Percentiles rank a stretch among this genome's conserved stretches.
These are phyloP conservation scores for Inga oerstediana DNA, from an alignment of 306 rosid species.

Conservation along the genomic window DNA sequence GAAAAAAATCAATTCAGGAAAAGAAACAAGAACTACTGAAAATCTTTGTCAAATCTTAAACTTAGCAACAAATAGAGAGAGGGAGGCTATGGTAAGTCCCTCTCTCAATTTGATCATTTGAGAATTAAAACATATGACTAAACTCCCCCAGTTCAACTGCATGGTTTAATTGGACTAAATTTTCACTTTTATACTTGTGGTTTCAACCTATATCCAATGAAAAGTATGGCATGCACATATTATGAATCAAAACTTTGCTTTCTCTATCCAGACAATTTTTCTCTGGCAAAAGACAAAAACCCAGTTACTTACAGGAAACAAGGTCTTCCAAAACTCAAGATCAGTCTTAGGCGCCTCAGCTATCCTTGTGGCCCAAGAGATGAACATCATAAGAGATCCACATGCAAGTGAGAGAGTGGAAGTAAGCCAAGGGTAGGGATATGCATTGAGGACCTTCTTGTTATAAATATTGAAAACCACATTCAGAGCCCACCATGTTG, in stretches of 20 bases:
- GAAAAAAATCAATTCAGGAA: background rate
- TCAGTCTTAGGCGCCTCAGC: conserved; percentile 94
- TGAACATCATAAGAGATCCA: conserved; percentile 92
- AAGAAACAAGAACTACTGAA: background rate
- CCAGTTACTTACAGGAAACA: conserved; percentile 81
- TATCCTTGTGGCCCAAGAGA: conserved; percentile 88
- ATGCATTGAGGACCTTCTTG: conserved; percentile 97
- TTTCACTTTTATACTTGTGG: background rate
- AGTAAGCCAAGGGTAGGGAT: conserved; percentile 95
- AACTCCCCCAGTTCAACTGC: conserved; percentile 28
- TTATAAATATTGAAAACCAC: conserved; percentile 96
- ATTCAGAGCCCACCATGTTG: conserved; percentile 96
- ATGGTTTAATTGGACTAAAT: conserved; percentile 5
- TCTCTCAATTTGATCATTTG: background rate
- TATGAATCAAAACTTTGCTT: conserved; percentile 37
- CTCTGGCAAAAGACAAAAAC: conserved; percentile 52
- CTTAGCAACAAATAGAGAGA: background rate
- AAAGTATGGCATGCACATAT: conserved; percentile 3
- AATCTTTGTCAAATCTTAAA: background rate
- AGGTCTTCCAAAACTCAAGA: conserved; percentile 88
- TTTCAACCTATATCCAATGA: conserved; percentile 27
- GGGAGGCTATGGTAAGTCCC: background rate
- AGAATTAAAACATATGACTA: conserved; percentile 10
- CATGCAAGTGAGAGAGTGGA: conserved; percentile 95
- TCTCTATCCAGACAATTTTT: conserved; percentile 40